These are phyloP conservation scores for Umbellularia californica DNA, from an alignment of 164 flowering plant genomes.

Conservation along the genomic window DNA sequence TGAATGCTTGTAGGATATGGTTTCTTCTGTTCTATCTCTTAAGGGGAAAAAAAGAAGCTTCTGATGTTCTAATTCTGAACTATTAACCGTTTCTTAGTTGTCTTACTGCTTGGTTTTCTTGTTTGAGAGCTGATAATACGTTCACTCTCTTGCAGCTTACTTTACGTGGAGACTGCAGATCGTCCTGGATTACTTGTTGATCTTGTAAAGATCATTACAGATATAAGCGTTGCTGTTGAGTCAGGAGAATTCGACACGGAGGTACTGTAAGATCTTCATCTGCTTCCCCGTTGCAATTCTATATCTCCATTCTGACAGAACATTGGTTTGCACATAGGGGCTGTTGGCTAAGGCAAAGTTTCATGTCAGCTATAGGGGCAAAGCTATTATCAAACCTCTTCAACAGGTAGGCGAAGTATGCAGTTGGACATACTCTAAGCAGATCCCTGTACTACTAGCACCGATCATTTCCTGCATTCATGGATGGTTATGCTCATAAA, in stretches of 20 bases:
- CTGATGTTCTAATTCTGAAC: too few relatives aligned
- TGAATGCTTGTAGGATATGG: too few relatives aligned
- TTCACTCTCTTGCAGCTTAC: slow-evolving; percentile 50
- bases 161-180: slow-evolving; percentile 79
- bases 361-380: slow-evolving; percentile 86
- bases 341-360: slow-evolving; percentile 93
- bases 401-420: slow-evolving; percentile 57
- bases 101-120: not conserved
- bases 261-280: slow-evolving; percentile 34
- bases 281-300: not conserved
- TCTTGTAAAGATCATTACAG: slow-evolving; percentile 82
- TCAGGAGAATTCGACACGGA: slow-evolving; percentile 99
- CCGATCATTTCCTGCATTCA: too few relatives aligned
- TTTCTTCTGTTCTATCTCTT: too few relatives aligned
- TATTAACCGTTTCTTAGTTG: too few relatives aligned
- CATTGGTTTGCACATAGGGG: slow-evolving; percentile 42
- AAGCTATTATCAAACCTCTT: slow-evolving; percentile 79
- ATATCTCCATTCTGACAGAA: not conserved
- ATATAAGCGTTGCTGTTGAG: slow-evolving; percentile 65
- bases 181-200: slow-evolving; percentile 95
- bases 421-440: too few relatives aligned
- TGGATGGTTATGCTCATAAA: too few relatives aligned
- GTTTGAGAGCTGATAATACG: not conserved
- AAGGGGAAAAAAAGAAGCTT: too few relatives aligned
- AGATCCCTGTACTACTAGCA: too few relatives aligned